Base-by-base conservation (phyloP, 306 rosid species). In the Hippophae gyantsensis region DNA sequence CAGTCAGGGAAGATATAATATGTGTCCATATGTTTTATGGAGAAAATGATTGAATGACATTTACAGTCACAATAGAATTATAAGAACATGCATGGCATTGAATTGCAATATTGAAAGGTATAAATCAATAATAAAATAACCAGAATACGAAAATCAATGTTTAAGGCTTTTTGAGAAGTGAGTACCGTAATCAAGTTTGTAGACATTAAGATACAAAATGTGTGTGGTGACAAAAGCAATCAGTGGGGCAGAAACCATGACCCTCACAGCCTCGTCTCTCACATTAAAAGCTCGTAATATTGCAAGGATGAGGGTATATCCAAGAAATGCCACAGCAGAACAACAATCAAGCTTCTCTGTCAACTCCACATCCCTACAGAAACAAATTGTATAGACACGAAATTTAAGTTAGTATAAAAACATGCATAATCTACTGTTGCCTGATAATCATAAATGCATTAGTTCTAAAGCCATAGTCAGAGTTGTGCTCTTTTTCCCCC, bases 181-280 rank as follows among this genome's bases (percentile, higher is more conserved):
- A 42, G 56, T 88, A 88, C 99, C 94, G 8, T 78, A 62, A 69
- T 85, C 82, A 67, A 92, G 83, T 47, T 80, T 76, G 49, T 85
- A 92, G 82, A 78, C 82, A 74, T 92, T 92, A 67, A 92, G 89
- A 73, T 81, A 92, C 81, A 92, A 59, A 74, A 92, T 82, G 76
- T 92, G 96, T 41, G 96, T 92, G 50, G 95, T 80, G 66, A 88
- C 83, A 67, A 92, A 88, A 9, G 99, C 89, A 57, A 78, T 48
- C 75, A 88, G 65, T 27, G 99, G 99, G 54, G 99, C 99, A 75
- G 89, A 70, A 76, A 92, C 73, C 99, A 92, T 92, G 70, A 92
- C 86, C 74, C 84, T 80, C 40, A 88, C 83, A 77, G 93, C 93
- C 74, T 85, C 99, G 73, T 83, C 95, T 75, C 85, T 81, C 71